Percentiles rank a stretch among this genome's conserved stretches.
These are phyloP conservation scores for Acacia concinna DNA, from an alignment of 331 rosid species.

Conservation along the genomic window DNA sequence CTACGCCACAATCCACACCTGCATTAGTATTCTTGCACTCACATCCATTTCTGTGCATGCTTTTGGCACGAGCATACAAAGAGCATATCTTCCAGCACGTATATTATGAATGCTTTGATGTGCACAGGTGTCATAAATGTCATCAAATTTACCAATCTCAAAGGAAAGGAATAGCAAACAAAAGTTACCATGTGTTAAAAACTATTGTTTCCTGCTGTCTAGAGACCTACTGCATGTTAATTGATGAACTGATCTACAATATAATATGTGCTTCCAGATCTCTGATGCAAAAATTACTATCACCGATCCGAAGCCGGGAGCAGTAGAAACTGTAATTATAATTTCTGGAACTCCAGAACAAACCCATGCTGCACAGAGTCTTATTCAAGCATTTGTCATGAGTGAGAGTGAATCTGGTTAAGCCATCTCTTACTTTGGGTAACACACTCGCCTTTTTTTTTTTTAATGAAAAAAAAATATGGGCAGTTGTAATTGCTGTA, in stretches of 20 bases:
- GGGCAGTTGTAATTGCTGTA: slow-evolving; percentile 30
- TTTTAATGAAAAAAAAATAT: not conserved
- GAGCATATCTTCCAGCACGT: not conserved
- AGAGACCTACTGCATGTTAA: not conserved
- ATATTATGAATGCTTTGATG: slow-evolving; percentile 14
- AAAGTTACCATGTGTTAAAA: slow-evolving; percentile 1
- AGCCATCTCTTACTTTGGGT: slow-evolving; percentile 51
- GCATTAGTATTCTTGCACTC: slow-evolving; percentile 4
- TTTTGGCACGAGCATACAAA: not conserved
- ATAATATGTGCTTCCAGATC: slow-evolving; percentile 56
- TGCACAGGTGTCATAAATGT: not conserved
- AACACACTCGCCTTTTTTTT: slow-evolving; percentile 30
- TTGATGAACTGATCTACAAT: slow-evolving; percentile 33
- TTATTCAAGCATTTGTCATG: slow-evolving; percentile 96
- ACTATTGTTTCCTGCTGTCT: slow-evolving; percentile 16
- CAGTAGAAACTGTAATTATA: slow-evolving; percentile 76
- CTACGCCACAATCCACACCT: not conserved
- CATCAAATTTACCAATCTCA: not conserved
- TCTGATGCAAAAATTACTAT: slow-evolving; percentile 89
- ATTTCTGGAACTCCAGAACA: slow-evolving; percentile 98
- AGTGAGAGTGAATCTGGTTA: slow-evolving; percentile 75
- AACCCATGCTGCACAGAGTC: slow-evolving; percentile 97
- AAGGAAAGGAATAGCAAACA: not conserved
- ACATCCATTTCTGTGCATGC: not conserved
- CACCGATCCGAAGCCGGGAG: slow-evolving; percentile 86